A percentile compares a stretch with the other conserved stretches of the same genome.
Evolutionary conservation across 2,329 filamentous ascomycete genomes (phyloP).

Genomic region (Incumbomyces delicatus): DNA sequence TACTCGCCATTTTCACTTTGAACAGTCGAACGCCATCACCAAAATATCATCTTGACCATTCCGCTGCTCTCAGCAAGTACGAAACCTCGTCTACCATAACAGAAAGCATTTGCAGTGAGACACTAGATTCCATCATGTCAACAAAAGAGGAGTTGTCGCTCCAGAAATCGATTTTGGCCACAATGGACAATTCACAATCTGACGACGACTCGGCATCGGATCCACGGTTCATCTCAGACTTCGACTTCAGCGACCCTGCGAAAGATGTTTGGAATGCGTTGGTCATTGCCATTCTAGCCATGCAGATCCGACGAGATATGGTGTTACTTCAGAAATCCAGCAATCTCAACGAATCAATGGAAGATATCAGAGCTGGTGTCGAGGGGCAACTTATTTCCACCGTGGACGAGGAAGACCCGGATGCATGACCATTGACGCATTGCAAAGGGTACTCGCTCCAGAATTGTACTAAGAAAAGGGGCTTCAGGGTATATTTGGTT

Average conservation of each 20-base stretch:
- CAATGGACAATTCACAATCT: neutral
- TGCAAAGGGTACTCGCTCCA: neutral
- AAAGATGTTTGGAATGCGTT: conserved; percentile 54
- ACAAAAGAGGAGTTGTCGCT: neutral
- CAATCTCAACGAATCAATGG: neutral
- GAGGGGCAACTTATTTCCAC: neutral
- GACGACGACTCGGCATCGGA: conserved; percentile 7
- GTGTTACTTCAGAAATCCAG: neutral
- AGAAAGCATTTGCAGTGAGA: conserved; percentile 1
- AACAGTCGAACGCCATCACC: conserved; percentile 14
- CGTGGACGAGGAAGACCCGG: conserved; percentile 2
- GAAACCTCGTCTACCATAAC: neutral
- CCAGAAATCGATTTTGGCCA: neutral
- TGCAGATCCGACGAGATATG: conserved; percentile 39
- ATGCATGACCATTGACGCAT: conserved; percentile 1
- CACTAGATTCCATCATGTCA: neutral
- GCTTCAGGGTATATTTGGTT: too few relatives aligned
- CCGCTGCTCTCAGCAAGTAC: neutral
- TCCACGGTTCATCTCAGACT: conserved; percentile 39
- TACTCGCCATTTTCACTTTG: conserved; percentile 7
- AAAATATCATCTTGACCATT: conserved; percentile 5
- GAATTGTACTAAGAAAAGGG: too few relatives aligned
- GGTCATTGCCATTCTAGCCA: conserved; percentile 46
- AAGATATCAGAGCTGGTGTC: conserved; percentile 1
- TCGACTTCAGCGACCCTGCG: conserved; percentile 43